These are phyloP conservation scores for Telfairia occidentalis DNA, from an alignment of 331 rosid genomes.

Conservation along the genomic window DNA sequence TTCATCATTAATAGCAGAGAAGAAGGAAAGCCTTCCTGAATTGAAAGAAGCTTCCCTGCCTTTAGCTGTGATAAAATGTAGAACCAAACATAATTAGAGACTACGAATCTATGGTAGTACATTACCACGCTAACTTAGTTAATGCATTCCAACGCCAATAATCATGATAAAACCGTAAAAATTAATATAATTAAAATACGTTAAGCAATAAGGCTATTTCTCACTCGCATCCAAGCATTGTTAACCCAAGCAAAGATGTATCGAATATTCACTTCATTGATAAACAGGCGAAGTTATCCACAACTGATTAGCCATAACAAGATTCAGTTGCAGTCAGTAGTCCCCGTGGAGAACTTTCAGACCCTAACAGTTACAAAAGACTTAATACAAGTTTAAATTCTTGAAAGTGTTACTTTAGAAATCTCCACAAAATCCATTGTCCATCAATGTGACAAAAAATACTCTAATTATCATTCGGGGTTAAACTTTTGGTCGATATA, in stretches of 20 bases:
- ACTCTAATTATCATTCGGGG: not conserved
- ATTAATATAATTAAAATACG: not conserved
- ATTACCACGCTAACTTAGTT: not conserved
- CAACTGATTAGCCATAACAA: not conserved
- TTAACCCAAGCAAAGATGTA: not conserved
- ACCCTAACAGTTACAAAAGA: not conserved
- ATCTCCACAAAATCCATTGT: not conserved
- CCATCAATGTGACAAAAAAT: not conserved
- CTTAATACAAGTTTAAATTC: not conserved
- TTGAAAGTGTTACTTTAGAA: not conserved
- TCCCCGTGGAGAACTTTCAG: not conserved
- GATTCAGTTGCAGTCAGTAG: not conserved
- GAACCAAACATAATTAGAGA: not conserved
- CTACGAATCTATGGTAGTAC: not conserved
- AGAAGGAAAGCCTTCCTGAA: slow-evolving; percentile 39
- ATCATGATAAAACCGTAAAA: not conserved
- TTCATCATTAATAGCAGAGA: slow-evolving; percentile 45
- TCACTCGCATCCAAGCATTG: not conserved
- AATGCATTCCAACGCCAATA: not conserved
- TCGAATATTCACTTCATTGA: not conserved
- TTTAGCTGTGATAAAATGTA: slow-evolving; percentile 33
- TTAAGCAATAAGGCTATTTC: not conserved
- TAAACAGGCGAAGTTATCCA: not conserved
- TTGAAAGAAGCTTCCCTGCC: slow-evolving; percentile 46
- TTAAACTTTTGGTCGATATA: not conserved